These are phyloP conservation scores for Debaryomycetaceae sp. DNA, from an alignment of 1,139 yeast species.

Conservation along the genomic window DNA sequence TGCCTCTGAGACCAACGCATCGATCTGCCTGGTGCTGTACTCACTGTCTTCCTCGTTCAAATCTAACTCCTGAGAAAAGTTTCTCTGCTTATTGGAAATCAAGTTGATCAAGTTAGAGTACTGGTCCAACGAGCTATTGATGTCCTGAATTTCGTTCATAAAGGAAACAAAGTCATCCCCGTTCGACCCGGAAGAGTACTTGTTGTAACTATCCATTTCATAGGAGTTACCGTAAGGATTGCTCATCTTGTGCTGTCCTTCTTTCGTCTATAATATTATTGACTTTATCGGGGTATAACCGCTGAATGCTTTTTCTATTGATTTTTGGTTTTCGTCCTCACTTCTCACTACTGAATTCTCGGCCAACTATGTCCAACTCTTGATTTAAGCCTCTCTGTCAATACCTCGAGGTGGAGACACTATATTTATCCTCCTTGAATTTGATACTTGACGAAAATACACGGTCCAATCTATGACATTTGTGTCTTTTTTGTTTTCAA, in stretches of 20 bases:
- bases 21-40: conserved; percentile 72
- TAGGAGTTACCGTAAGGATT: conserved; percentile 29
- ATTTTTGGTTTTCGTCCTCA: no score
- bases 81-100: conserved; percentile 77
- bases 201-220: conserved; percentile 34
- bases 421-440: not conserved
- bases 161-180: conserved; percentile 67
- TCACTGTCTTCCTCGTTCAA: conserved; percentile 76
- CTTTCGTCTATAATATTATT: not conserved
- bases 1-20: conserved; percentile 73
- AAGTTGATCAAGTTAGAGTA: conserved; percentile 74
- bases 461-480: not conserved
- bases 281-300: no score
- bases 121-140: conserved; percentile 76
- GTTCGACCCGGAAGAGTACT: conserved; percentile 22
- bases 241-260: conserved; percentile 15
- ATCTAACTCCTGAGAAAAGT: conserved; percentile 72
- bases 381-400: not conserved
- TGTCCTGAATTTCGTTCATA: conserved; percentile 79
- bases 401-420: not conserved
- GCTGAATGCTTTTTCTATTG: no score
- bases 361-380: not conserved
- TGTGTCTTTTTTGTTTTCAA: not conserved
- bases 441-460: not conserved
- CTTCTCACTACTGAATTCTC: no score